These are phyloP conservation scores for Dactylellina cionopaga DNA, from an alignment of 2,329 filamentous ascomycete species.

Conservation along the genomic window DNA sequence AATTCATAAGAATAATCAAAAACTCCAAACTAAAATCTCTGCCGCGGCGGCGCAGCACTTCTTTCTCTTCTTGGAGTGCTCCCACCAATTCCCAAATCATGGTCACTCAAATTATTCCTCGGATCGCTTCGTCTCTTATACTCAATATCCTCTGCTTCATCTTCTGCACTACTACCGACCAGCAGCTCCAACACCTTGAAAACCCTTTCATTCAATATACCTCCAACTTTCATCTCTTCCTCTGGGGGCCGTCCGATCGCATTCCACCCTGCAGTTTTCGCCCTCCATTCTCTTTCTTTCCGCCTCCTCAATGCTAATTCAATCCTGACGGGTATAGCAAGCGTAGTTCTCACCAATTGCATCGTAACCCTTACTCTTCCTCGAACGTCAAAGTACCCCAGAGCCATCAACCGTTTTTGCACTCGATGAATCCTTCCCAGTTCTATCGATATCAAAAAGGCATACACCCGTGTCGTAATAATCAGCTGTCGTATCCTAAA, in stretches of 20 bases:
- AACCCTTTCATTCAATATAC: conserved; percentile 61
- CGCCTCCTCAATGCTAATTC: conserved; percentile 60
- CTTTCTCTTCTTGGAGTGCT: conserved; percentile 4
- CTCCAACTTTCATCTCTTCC: conserved; percentile 54
- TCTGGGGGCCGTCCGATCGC: conserved; percentile 58
- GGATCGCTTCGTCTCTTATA: conserved; percentile 47
- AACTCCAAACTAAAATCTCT: neutral
- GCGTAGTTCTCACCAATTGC: conserved; percentile 60
- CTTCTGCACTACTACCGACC: conserved; percentile 61
- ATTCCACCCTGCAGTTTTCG: conserved; percentile 60
- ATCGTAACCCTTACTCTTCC: conserved; percentile 60
- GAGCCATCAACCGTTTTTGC: conserved; percentile 60
- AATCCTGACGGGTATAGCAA: conserved; percentile 61
- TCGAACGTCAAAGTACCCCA: conserved; percentile 61
- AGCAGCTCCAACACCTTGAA: conserved; percentile 61
- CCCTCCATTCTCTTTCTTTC: conserved; percentile 61
- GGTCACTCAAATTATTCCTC: conserved; percentile 36
- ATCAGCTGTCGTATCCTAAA: conserved; percentile 60
- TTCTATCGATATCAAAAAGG: conserved; percentile 61
- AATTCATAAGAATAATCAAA: neutral
- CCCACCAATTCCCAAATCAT: conserved; percentile 24
- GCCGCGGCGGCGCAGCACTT: conserved; percentile 13
- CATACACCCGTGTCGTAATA: conserved; percentile 61
- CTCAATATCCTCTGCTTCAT: conserved; percentile 59
- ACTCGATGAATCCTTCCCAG: conserved; percentile 61